A percentile compares a stretch with the other conserved stretches of the same genome.
These are phyloP conservation scores for Aspergillus floridensis DNA, from an alignment of 2,329 filamentous ascomycete genomes.

Conservation along the genomic window DNA sequence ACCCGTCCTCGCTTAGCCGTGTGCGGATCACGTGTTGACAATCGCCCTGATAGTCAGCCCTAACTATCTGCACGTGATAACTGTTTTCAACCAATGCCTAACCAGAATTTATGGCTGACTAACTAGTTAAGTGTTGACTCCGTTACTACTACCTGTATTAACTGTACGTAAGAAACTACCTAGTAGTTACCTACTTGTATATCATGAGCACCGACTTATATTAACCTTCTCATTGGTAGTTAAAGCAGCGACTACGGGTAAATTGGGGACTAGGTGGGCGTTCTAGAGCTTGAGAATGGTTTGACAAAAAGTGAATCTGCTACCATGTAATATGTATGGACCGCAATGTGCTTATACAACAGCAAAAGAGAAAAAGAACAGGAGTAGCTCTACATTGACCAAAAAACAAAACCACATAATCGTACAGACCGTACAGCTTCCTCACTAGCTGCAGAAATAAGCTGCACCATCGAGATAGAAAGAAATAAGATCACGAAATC, in stretches of 20 bases:
- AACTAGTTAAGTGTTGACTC: too few species aligned
- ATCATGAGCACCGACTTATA: too few species aligned
- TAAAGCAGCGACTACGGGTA: too few species aligned
- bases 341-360: constrained; percentile 24
- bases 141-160: too few species aligned
- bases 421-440: constrained; percentile 27
- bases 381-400: constrained; percentile 30
- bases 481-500: not conserved
- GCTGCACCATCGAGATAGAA: not conserved
- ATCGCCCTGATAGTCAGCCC: not conserved
- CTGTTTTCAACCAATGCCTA: not conserved
- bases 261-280: too few species aligned
- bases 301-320: not conserved
- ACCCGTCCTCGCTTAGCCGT: constrained; percentile 24
- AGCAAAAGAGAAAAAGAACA: constrained; percentile 24
- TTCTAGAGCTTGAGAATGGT: too few species aligned
- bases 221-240: too few species aligned
- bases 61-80: not conserved
- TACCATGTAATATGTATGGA: not conserved
- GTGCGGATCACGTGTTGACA: constrained; percentile 18
- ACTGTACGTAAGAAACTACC: too few species aligned
- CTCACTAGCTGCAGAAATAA: constrained; percentile 11
- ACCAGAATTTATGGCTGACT: too few species aligned
- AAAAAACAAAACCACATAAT: constrained; percentile 30
- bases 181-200: too few species aligned